Percentiles rank a stretch among this genome's conserved stretches.
Evolutionary conservation across 2,329 filamentous ascomycete genomes (phyloP).

Genomic region (Septoria linicola): DNA sequence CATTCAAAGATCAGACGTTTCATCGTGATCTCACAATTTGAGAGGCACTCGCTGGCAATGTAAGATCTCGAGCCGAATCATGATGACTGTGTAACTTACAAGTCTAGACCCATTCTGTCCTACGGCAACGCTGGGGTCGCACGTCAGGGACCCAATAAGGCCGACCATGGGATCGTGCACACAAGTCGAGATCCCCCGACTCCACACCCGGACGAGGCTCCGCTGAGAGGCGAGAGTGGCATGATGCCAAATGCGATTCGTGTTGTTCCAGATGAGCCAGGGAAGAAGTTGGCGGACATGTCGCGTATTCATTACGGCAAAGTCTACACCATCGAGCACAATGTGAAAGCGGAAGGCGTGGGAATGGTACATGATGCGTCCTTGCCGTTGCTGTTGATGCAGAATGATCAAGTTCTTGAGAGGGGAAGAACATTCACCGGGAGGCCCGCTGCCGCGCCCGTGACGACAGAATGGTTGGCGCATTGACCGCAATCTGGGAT

Average conservation of each 20-base stretch:
- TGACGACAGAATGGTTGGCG: no score
- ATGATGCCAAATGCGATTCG: conserved; percentile 14
- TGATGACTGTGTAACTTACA: not conserved
- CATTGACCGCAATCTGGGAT: no score
- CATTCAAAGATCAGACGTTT: conserved; percentile 3
- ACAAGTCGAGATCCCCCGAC: not conserved
- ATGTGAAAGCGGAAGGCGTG: conserved; percentile 11
- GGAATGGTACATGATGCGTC: conserved; percentile 9
- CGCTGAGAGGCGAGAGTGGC: not conserved
- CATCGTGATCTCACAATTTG: not conserved
- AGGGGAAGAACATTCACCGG: no score
- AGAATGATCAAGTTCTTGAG: no score
- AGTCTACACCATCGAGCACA: conserved; percentile 19
- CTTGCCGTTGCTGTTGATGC: no score
- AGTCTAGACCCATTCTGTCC: not conserved
- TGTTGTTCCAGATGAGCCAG: conserved; percentile 7
- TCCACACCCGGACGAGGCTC: not conserved
- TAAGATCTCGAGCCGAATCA: not conserved
- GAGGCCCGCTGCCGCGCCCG: no score
- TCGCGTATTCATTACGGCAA: conserved; percentile 19
- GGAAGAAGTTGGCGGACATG: not conserved
- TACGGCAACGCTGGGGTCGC: not conserved
- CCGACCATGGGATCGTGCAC: conserved; percentile 6
- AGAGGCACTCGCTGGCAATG: conserved; percentile 7
- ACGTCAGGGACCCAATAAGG: not conserved